Base-by-base conservation (phyloP, 257 asterid species). In the Jasminum sambac region DNA sequence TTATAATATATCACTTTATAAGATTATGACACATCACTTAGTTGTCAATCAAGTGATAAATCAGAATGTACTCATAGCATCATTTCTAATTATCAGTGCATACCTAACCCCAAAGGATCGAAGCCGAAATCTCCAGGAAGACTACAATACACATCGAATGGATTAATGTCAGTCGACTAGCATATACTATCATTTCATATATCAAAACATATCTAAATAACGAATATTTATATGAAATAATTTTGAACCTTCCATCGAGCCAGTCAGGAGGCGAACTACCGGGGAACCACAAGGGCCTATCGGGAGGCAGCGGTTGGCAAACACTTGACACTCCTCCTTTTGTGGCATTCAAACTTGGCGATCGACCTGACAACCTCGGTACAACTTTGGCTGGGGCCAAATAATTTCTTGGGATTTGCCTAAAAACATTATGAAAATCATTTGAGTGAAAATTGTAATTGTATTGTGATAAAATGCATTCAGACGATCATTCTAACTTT, bases 121-220 rank as follows among this genome's bases (percentile, higher is more conserved):
- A 91, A 91, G 59, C 96, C 97, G 74, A 89, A 89, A 78, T 91
- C 97, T 77, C 96, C 97, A 0, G 97, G 97, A 66, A 91, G 89
- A 77, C 95, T 91, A 75, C 78, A 81, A 62, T 7, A 71, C 40
- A 38, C 41, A 58, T 63, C 6, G 21, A 63, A 25, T 48, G 77
- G 30, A 74, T 42, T 66, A 46, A 23, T 40, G 11, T 70, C 34
- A 72, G 6, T 30, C 36, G 2, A 30, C 36, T 30, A 30, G 36
- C 4, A 30, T 30, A 30, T 4, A 4, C 36, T 30, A 30, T 4
- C n/a, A n/a, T n/a, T n/a, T n/a, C n/a, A n/a, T 41, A 41, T 41
- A 41, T 11, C 46, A 9, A 41, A 42, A 10, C 14, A 42, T 42
- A 42, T 42, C n/a, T 11, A 42, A 42, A 42, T 42, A 42, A 43